Conservation (phyloP, 2,329 filamentous ascomycete species). For the Cladosporium oxysporum region DNA sequence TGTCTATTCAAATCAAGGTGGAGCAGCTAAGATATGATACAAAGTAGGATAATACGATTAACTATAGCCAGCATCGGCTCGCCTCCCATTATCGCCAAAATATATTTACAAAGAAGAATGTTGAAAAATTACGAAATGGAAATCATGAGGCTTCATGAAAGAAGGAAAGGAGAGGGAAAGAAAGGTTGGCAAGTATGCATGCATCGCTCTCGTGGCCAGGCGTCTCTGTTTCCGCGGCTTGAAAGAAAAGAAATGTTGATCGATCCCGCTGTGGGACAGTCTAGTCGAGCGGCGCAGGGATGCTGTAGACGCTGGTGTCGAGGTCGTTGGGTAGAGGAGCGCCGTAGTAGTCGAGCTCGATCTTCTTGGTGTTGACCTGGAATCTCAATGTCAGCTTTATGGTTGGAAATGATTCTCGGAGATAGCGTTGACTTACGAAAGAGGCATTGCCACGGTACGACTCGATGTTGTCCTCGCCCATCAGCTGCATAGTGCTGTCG, state of each 20-base stretch:
- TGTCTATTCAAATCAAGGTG: background rate
- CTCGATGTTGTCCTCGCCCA: conserved; percentile 45
- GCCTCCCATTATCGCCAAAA: background rate
- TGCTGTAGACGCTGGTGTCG: conserved; percentile 12
- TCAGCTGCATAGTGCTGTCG: conserved; percentile 64
- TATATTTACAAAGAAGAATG: background rate
- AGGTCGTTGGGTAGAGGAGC: conserved; percentile 21
- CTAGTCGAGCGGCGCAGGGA: conserved; percentile 8
- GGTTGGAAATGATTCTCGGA: background rate
- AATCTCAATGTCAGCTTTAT: background rate
- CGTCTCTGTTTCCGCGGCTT: background rate
- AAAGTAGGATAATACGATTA: background rate
- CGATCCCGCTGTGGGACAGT: background rate
- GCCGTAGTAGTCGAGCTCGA: conserved; percentile 27
- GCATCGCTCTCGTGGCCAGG: background rate
- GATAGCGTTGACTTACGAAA: conserved; percentile 22
- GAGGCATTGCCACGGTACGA: conserved; percentile 25
- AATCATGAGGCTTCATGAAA: conserved; percentile 7
- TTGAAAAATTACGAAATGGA: conserved; percentile 9
- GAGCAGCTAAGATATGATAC: background rate
- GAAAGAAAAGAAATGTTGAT: background rate
- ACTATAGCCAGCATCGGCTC: background rate
- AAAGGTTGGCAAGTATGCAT: background rate
- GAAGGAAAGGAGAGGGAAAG: background rate
- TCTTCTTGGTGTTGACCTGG: conserved; percentile 27